phyloP scores from a whole-genome alignment of 1,139 yeast genomes.

The Lodderomyces parapsilosis region DNA sequence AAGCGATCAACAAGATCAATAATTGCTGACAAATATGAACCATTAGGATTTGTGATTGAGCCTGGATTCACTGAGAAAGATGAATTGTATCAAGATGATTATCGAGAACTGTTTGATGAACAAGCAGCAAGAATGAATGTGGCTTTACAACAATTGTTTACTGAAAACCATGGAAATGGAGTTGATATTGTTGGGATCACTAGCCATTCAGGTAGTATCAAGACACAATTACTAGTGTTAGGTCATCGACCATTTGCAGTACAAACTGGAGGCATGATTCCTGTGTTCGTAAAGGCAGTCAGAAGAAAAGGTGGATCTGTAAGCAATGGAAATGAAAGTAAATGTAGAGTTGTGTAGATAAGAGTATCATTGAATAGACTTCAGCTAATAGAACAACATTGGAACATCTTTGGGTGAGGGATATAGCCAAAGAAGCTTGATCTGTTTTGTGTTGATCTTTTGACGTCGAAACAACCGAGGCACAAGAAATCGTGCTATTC shows the following conservation, averaged over 20 bases:
- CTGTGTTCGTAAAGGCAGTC: slow-evolving; percentile 40
- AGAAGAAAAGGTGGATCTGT: slow-evolving; percentile 5
- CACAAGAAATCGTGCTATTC: too few species aligned
- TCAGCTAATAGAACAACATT: too few species aligned
- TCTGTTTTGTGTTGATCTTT: too few species aligned
- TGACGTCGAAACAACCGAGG: too few species aligned
- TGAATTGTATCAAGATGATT: slow-evolving; percentile 35
- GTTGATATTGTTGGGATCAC: slow-evolving; percentile 27
- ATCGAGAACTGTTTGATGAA: slow-evolving; percentile 40
- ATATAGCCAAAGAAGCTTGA: too few species aligned
- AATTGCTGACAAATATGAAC: slow-evolving; percentile 31
- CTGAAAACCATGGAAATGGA: slow-evolving; percentile 19
- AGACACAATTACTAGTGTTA: slow-evolving; percentile 40
- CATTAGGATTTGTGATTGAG: slow-evolving; percentile 34
- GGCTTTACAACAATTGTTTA: slow-evolving; percentile 36
- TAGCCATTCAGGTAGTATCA: slow-evolving; percentile 41
- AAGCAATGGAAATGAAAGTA: not conserved
- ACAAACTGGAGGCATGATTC: slow-evolving; percentile 47
- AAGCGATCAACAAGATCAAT: slow-evolving; percentile 35
- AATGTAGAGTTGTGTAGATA: not conserved
- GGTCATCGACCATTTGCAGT: slow-evolving; percentile 43
- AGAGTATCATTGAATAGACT: not conserved
- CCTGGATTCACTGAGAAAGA: slow-evolving; percentile 42
- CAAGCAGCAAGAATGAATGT: slow-evolving; percentile 39
- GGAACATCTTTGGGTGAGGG: too few species aligned